Conservation (phyloP, 495 filamentous ascomycete genomes). For the Xylaria longipes region DNA sequence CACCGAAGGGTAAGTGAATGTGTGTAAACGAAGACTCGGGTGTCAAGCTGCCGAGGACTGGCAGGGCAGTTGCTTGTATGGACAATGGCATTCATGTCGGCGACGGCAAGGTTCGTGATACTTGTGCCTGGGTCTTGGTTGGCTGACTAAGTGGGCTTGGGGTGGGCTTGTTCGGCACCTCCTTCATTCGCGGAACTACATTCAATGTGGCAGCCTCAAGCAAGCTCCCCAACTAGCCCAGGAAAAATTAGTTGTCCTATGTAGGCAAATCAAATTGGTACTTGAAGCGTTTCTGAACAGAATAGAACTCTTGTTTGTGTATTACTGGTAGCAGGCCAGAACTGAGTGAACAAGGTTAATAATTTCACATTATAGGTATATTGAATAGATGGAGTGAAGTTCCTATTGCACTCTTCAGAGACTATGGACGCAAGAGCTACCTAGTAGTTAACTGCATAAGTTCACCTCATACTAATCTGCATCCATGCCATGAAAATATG, state of each 20-base stretch:
- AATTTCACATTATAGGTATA: background rate
- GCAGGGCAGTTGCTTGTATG: no score
- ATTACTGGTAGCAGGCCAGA: background rate
- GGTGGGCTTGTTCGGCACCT: background rate
- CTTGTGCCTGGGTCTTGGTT: background rate
- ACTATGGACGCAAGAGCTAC: background rate
- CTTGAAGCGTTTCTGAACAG: background rate
- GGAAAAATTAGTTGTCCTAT: background rate
- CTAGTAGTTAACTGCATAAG: background rate
- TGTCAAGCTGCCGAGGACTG: background rate
- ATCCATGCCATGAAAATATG: background rate
- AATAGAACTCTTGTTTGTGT: background rate
- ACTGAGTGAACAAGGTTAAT: background rate
- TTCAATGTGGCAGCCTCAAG: background rate
- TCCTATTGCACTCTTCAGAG: background rate
- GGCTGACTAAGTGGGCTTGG: background rate
- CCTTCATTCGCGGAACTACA: background rate
- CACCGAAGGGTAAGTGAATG: background rate
- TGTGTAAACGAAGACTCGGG: slow-evolving; percentile 7
- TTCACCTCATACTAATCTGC: background rate
- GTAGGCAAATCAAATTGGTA: background rate
- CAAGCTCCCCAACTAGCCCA: background rate
- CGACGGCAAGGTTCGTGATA: background rate
- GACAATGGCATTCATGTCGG: background rate
- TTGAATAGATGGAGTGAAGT: background rate